A percentile compares a stretch with the other conserved stretches of the same genome.
Evolutionary conservation across 2,329 filamentous ascomycete genomes (phyloP).

Genomic region (Aspergillus terreus): DNA sequence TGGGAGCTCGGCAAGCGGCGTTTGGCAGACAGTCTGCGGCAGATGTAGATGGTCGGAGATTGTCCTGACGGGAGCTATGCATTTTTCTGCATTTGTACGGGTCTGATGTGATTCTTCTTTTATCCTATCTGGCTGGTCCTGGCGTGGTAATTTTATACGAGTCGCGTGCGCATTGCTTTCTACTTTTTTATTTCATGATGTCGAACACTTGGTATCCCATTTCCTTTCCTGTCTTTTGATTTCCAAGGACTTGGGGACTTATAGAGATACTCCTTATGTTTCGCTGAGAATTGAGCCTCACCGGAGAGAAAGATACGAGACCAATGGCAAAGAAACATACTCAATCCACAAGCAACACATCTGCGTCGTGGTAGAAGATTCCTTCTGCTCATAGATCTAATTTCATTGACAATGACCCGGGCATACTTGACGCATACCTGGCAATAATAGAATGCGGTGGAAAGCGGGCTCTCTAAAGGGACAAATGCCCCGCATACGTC

Average conservation of each 20-base stretch:
- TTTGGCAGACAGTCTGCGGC: conserved; percentile 83
- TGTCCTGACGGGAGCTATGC: conserved; percentile 4
- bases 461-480: conserved; percentile 1
- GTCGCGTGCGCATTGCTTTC: conserved; percentile 20
- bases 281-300: neutral
- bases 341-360: neutral
- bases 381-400: too few relatives aligned
- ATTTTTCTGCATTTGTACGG: conserved; percentile 16
- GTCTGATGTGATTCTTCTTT: conserved; percentile 19
- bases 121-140: conserved; percentile 33
- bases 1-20: conserved; percentile 93
- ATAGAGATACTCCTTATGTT: conserved; percentile 23
- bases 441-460: conserved; percentile 5
- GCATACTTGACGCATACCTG: too few relatives aligned
- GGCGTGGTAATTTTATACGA: conserved; percentile 24
- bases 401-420: too few relatives aligned
- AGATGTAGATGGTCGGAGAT: conserved; percentile 25
- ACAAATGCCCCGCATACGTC: conserved; percentile 37
- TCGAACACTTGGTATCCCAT: conserved; percentile 13
- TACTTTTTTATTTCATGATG: conserved; percentile 14
- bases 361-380: too few relatives aligned
- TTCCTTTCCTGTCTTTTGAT: conserved; percentile 11
- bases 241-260: conserved; percentile 8
- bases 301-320: neutral
- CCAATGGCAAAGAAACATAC: neutral